Percentiles rank a stretch among this genome's conserved stretches.
Evolutionary conservation across 495 filamentous ascomycete species (phyloP).

Genomic region (Xylaria castorea): DNA sequence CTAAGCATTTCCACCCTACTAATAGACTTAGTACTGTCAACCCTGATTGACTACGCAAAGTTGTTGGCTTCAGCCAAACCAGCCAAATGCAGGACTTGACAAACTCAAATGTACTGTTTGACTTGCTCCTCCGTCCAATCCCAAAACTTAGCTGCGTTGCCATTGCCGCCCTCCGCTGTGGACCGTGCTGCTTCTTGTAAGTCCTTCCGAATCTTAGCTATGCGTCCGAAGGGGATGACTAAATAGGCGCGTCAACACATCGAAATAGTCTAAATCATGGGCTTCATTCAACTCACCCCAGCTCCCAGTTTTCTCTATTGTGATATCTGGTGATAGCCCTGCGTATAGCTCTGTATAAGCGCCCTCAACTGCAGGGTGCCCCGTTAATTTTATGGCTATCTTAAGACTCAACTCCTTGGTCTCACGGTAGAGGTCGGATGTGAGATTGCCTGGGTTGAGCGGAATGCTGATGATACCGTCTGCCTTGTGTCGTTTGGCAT

Average conservation of each 20-base stretch:
- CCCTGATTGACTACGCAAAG: too few species aligned
- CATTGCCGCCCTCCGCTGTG: background rate
- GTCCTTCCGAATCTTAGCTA: background rate
- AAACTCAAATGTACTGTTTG: background rate
- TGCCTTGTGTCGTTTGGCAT: constrained; percentile 23
- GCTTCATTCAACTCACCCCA: background rate
- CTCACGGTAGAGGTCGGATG: constrained; percentile 37
- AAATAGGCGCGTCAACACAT: background rate
- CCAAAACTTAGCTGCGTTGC: background rate
- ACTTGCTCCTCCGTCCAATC: constrained; percentile 8
- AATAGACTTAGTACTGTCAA: too few species aligned
- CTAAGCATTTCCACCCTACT: too few species aligned
- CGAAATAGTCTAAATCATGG: background rate
- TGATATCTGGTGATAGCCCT: constrained; percentile 1
- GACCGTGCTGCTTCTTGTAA: background rate
- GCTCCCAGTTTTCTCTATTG: background rate
- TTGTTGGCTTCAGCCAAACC: background rate
- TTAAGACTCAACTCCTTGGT: background rate
- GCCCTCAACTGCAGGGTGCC: background rate
- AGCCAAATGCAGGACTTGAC: background rate
- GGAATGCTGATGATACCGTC: constrained; percentile 36
- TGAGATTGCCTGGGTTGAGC: constrained; percentile 52
- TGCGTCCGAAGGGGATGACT: background rate
- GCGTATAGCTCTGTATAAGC: constrained; percentile 3
- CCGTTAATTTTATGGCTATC: background rate